Percentiles rank a stretch among this genome's conserved stretches.
Evolutionary conservation across 2,329 filamentous ascomycete species (phyloP).

Genomic region (Pseudodiploospora longispora): DNA sequence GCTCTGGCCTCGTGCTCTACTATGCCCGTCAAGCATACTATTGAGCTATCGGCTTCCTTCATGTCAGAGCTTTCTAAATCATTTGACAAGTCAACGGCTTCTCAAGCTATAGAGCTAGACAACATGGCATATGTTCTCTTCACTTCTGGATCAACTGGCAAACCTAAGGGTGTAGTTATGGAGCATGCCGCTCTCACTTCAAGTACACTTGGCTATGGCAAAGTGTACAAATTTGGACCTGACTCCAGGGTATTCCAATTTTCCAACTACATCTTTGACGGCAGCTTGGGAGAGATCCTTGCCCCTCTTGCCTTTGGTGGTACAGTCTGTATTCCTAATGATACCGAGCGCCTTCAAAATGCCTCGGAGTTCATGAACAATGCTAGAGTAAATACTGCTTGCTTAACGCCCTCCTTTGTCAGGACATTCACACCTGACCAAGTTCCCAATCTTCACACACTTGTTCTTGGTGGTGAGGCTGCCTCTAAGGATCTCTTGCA

Average conservation of each 20-base stretch:
- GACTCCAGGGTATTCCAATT: slow-evolving; percentile 7
- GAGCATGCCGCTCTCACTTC: slow-evolving; percentile 11
- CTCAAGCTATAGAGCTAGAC: not conserved
- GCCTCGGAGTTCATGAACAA: slow-evolving; percentile 3
- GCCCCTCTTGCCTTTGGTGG: slow-evolving; percentile 2
- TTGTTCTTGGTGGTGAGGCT: slow-evolving; percentile 10
- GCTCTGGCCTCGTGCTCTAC: not conserved
- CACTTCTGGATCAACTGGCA: slow-evolving; percentile 17
- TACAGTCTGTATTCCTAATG: slow-evolving; percentile 3
- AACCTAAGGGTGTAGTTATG: slow-evolving; percentile 16
- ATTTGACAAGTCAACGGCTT: too few relatives aligned
- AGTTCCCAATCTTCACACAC: slow-evolving; percentile 6
- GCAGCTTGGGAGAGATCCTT: slow-evolving; percentile 4
- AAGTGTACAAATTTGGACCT: slow-evolving; percentile 1
- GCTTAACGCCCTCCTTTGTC: slow-evolving; percentile 7
- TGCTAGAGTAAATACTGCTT: slow-evolving; percentile 3
- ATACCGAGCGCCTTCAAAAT: slow-evolving; percentile 4
- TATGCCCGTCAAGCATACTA: not conserved
- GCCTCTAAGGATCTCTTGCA: slow-evolving; percentile 6
- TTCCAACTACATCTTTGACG: slow-evolving; percentile 5
- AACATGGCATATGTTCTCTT: slow-evolving; percentile 16
- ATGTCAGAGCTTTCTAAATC: not conserved
- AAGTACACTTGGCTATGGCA: slow-evolving; percentile 3
- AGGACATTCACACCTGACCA: slow-evolving; percentile 2
- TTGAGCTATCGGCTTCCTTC: not conserved